Percentiles rank a stretch among this genome's conserved stretches.
Evolutionary conservation across 2,329 filamentous ascomycete species (phyloP).

Genomic region (Elsinoe arachidis): DNA sequence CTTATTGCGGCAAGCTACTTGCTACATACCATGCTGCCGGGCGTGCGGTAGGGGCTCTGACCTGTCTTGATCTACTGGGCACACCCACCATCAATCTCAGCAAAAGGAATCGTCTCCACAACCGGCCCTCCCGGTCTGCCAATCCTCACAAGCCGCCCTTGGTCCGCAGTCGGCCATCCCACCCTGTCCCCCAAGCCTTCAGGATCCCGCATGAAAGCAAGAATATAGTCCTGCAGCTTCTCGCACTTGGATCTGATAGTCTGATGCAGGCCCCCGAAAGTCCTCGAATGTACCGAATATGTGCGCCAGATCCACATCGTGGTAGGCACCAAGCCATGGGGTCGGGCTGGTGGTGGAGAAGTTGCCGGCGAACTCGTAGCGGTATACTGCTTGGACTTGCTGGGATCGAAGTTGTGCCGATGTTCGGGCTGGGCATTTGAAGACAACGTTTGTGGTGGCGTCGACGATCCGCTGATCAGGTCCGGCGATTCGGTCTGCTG

Average conservation of each 20-base stretch:
- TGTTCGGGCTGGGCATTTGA: conserved; percentile 17
- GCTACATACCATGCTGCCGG: too few species aligned
- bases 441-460: background rate
- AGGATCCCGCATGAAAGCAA: conserved; percentile 10
- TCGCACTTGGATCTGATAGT: conserved; percentile 23
- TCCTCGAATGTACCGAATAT: conserved; percentile 33
- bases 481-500: background rate
- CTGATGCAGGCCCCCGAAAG: conserved; percentile 16
- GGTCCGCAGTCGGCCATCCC: background rate
- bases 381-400: conserved; percentile 29
- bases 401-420: conserved; percentile 23
- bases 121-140: background rate
- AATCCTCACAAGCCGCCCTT: background rate
- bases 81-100: background rate
- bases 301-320: conserved; percentile 32
- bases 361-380: conserved; percentile 35
- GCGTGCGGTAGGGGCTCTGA: too few species aligned
- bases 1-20: too few species aligned
- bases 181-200: background rate
- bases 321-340: conserved; percentile 37
- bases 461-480: background rate
- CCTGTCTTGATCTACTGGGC: background rate
- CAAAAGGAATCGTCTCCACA: background rate
- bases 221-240: conserved; percentile 26
- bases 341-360: conserved; percentile 35